Percentiles rank a stretch among this genome's conserved stretches.
Conservation (phyloP, 345 rosid species). For the Eucalyptus urophylla region DNA sequence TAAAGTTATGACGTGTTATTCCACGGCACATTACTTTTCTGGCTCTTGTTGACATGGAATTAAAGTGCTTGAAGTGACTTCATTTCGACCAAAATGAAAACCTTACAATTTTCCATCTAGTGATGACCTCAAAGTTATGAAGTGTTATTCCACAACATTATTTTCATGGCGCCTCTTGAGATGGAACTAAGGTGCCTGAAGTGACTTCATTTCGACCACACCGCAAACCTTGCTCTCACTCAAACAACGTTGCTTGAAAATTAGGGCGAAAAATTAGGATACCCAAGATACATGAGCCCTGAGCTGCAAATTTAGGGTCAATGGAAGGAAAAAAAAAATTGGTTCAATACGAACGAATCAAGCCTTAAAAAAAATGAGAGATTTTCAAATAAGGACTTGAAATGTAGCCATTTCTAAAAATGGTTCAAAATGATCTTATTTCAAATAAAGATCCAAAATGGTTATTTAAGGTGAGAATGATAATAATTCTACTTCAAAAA, state of each 20-base stretch:
- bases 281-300: background rate
- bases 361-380: background rate
- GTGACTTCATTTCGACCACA: background rate
- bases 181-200: background rate
- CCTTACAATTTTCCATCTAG: background rate
- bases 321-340: background rate
- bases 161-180: background rate
- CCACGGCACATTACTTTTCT: background rate
- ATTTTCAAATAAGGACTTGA: too few species aligned
- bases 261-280: background rate
- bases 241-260: background rate
- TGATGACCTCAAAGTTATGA: background rate
- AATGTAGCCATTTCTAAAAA: too few species aligned
- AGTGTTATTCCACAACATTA: background rate
- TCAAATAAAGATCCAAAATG: too few species aligned
- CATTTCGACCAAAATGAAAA: background rate
- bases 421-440: too few species aligned
- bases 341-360: background rate
- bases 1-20: background rate
- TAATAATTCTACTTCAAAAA: too few species aligned
- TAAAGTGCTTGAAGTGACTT: background rate
- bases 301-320: background rate
- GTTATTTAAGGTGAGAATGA: accelerated
- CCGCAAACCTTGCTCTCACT: background rate
- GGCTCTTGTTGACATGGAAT: background rate